Evolutionary conservation across 768 basidiomycete genomes (phyloP).

Genomic region (Clavulina sp.): DNA sequence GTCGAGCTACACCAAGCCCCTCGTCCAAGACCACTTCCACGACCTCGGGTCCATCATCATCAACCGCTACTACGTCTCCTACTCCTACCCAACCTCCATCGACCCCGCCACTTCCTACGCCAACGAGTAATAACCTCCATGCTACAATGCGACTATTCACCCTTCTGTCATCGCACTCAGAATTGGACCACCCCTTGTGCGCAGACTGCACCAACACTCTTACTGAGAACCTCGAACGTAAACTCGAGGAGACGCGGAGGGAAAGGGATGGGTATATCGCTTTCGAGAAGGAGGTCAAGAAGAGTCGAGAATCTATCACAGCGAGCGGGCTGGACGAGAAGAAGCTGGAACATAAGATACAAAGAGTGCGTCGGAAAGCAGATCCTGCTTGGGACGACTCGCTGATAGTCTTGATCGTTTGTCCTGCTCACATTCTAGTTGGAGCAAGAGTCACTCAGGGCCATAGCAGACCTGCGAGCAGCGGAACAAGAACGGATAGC

Average conservation of each 20-base stretch:
- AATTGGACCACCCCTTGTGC: conserved; percentile 87
- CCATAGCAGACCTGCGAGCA: conserved; percentile 54
- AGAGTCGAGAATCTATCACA: conserved; percentile 40
- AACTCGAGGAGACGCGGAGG: conserved; percentile 78
- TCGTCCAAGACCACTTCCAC: conserved; percentile 20
- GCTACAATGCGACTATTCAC: conserved; percentile 62
- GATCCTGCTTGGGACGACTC: conserved; percentile 11
- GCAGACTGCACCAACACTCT: conserved; percentile 82
- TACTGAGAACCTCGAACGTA: conserved; percentile 51
- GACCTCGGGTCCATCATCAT: conserved; percentile 23
- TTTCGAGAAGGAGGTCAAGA: conserved; percentile 75
- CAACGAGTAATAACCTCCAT: conserved; percentile 39
- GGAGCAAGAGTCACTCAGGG: conserved; percentile 38
- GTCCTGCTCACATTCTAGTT: conserved; percentile 7
- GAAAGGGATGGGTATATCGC: conserved; percentile 87
- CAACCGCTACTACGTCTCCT: conserved; percentile 30
- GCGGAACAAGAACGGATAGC: conserved; percentile 63
- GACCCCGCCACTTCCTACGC: conserved; percentile 33
- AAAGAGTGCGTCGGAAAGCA: conserved; percentile 23
- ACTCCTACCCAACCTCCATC: background rate
- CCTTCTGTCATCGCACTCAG: conserved; percentile 54
- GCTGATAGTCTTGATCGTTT: background rate
- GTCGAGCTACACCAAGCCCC: background rate
- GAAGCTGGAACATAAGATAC: conserved; percentile 56
- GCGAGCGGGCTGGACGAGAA: conserved; percentile 22